Conservation (phyloP, 2,329 filamentous ascomycete genomes). For the Mollisia scopiformis region DNA sequence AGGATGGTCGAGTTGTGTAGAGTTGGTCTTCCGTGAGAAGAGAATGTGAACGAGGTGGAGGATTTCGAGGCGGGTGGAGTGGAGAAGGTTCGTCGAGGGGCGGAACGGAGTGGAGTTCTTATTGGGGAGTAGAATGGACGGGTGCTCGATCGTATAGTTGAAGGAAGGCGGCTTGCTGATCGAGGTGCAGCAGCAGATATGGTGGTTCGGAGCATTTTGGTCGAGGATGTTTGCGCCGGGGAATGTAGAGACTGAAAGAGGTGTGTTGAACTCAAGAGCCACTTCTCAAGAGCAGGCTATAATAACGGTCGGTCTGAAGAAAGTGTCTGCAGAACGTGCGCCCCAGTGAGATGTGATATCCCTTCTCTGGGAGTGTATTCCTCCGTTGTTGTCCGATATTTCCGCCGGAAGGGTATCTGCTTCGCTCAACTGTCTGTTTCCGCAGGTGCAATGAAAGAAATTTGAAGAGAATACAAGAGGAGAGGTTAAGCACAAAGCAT, state of each 20-base stretch:
- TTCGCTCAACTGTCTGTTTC: background rate
- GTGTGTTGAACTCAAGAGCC: background rate
- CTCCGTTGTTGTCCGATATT: background rate
- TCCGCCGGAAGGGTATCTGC: background rate
- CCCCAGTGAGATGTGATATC: background rate
- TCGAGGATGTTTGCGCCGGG: background rate
- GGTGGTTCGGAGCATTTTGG: conserved; percentile 27
- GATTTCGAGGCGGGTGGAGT: conserved; percentile 13
- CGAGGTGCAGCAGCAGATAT: conserved; percentile 16
- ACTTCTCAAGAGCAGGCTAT: background rate
- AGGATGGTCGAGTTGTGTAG: conserved; percentile 20
- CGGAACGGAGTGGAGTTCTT: background rate
- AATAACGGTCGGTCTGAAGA: too few relatives aligned
- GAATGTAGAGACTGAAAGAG: background rate
- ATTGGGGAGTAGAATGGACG: background rate
- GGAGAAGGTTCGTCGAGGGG: conserved; percentile 22
- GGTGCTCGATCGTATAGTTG: conserved; percentile 14
- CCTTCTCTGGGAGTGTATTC: background rate
- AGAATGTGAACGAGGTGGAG: conserved; percentile 28
- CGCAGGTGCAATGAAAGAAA: background rate
- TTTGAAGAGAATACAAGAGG: background rate
- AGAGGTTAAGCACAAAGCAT: background rate
- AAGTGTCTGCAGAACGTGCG: background rate
- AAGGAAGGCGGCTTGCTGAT: conserved; percentile 16
- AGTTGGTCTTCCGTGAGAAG: conserved; percentile 19